These are phyloP conservation scores for Barnettozyma californica DNA, from an alignment of 805 yeast genomes.

Conservation along the genomic window DNA sequence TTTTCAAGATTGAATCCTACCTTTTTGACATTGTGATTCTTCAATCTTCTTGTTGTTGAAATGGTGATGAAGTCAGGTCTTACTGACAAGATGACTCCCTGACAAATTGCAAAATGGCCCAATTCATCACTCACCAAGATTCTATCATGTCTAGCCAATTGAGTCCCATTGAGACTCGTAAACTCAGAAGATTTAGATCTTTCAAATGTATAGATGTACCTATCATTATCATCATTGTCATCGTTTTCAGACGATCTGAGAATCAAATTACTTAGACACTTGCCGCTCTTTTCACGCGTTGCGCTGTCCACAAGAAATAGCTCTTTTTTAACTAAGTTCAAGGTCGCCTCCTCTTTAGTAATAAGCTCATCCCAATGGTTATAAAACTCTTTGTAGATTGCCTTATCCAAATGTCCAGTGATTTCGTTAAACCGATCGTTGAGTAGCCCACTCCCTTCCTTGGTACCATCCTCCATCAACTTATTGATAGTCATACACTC, in stretches of 20 bases:
- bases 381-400: slow-evolving; percentile 49
- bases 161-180: slow-evolving; percentile 33
- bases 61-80: slow-evolving; percentile 41
- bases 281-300: slow-evolving; percentile 52
- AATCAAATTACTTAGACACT: slow-evolving; percentile 47
- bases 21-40: slow-evolving; percentile 27
- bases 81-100: slow-evolving; percentile 49
- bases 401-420: slow-evolving; percentile 45
- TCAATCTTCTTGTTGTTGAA: slow-evolving; percentile 49
- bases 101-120: slow-evolving; percentile 71
- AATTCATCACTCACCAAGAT: slow-evolving; percentile 72
- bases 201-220: slow-evolving; percentile 45
- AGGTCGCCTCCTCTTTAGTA: slow-evolving; percentile 65
- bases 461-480: slow-evolving; percentile 52
- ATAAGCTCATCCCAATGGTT: slow-evolving; percentile 69
- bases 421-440: slow-evolving; percentile 40
- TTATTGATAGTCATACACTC: slow-evolving; percentile 64
- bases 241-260: slow-evolving; percentile 29
- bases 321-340: slow-evolving; percentile 48
- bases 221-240: slow-evolving; percentile 18
- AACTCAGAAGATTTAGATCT: slow-evolving; percentile 25
- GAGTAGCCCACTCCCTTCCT: slow-evolving; percentile 48
- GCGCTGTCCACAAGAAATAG: slow-evolving; percentile 49
- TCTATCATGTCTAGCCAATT: slow-evolving; percentile 53
- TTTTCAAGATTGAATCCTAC: slow-evolving; percentile 36